Base-by-base conservation (phyloP, 805 yeast genomes). In the Blastobotrys mokoenaii region DNA sequence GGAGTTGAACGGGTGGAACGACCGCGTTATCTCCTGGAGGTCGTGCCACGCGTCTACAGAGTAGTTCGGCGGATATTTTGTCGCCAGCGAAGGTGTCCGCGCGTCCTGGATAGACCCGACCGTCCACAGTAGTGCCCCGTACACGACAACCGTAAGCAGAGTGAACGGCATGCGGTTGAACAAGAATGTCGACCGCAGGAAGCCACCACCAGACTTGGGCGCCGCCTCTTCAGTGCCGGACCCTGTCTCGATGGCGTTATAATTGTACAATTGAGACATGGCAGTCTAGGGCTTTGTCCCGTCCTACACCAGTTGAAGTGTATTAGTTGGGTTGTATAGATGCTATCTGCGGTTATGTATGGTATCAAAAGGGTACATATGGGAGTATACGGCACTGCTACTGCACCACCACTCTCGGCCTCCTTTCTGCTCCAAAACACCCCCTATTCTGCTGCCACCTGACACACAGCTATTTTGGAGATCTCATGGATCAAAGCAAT, bases 21-120 rank as follows among this genome's bases (percentile, higher is more conserved):
- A n/a, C 22, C 15, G 14, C 12, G 38, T n/a, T 6, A 34, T 34
- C 12, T n/a, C 9, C 59, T 87, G 94, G 41, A 89, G 68, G 55
- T 82, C 84, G 1, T 63, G 50, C 96, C 96, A 89, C 2, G 84
- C 70, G 10, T 43, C 48, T 4, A 42, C 48, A 9, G 42, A 20
- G 36, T 46, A 49, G 6, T 31, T 32, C 15, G 6, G 31, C 7
- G 52, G 51, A 29, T 44, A 50, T 3, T 17, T 40, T 3, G 25
- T n/a, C 16, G 46, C 44, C 25, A 32, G 16, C 14, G 39, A 14
- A 17, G 33, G 40, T 7, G 20, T 17, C 15, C 37, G 8, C 7
- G 17, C 14, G 17, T 43, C 40, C 16, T 46, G 45, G 20, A 46
- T 25, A 7, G 17, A 37, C 12, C 36, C 29, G 16, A 40, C 22